These are phyloP conservation scores for Mortierella sp. DNA, from an alignment of 371 early-diverging fungal species.

Conservation along the genomic window DNA sequence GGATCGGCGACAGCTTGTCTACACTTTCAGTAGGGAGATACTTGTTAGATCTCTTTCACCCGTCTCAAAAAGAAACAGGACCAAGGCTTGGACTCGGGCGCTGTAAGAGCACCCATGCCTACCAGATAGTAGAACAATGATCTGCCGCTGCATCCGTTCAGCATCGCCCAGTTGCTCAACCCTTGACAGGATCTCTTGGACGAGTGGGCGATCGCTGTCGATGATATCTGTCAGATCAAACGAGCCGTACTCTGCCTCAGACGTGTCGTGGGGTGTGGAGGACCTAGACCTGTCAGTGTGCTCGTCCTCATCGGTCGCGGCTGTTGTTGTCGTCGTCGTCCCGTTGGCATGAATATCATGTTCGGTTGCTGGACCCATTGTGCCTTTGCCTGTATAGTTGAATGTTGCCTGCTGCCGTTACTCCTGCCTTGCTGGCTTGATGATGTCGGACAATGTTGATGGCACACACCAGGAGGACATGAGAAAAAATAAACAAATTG, in stretches of 20 bases:
- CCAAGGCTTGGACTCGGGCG: not conserved
- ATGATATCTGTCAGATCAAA: not conserved
- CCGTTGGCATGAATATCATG: not conserved
- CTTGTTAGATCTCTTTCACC: not conserved
- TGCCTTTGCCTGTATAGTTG: not conserved
- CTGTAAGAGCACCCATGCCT: not conserved
- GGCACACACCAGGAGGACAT: not conserved
- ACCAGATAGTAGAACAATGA: constrained; percentile 40
- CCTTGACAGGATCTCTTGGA: constrained; percentile 11
- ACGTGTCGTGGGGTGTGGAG: not conserved
- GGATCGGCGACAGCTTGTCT: constrained; percentile 44
- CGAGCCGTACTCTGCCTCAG: not conserved
- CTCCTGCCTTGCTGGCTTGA: not conserved
- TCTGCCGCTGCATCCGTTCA: constrained; percentile 14
- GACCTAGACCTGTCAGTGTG: not conserved
- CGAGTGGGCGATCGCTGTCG: not conserved
- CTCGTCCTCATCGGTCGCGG: not conserved
- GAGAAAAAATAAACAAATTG: no score
- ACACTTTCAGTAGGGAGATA: not conserved
- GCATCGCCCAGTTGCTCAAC: constrained; percentile 16
- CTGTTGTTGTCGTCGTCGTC: not conserved
- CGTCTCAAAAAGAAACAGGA: no score
- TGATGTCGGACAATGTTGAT: not conserved
- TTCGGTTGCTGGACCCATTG: not conserved
- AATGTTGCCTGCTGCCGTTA: not conserved